Base-by-base conservation (phyloP, 495 filamentous ascomycete genomes). In the Xylaria longipes region DNA sequence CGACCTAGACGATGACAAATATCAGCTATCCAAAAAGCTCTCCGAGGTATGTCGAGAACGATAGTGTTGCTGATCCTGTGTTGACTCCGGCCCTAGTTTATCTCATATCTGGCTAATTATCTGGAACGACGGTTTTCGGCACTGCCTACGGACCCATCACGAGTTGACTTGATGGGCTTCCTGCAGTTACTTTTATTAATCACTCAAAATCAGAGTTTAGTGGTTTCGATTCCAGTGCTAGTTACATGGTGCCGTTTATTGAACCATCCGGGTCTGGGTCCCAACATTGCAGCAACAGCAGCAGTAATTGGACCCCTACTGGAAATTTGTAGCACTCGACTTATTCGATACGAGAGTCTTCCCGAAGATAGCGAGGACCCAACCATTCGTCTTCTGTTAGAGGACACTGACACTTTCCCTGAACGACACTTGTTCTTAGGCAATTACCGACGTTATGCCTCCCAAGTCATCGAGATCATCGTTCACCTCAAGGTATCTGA, bases 341-440 rank as follows among this genome's bases (percentile, higher is more conserved):
- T 97, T 65, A 84, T 95, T 66, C 91, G 93, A 64, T 99, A 96
- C 83, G 95, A 98, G 77, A 88, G 82, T 73, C 87, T 98, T 29
- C 91, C 94, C 0, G 88, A 92, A 65, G 92, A 97, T 71, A 92
- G 90, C 0, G 88, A 93, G 20, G 89, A 98, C 78, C 88, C 92
- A 9, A 93, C 91, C 17, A 86, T 95, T 37, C 82, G 93, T 45
- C 94, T 97, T 70, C 86, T 99, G 8, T 82, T 93, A 63, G 94
- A 97, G 71, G 96, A 99, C 78, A 93, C 97, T 41, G 97, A 98
- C 79, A 98, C 96, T 0, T 85, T 95, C 39, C 97, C 97, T 1
- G 97, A 99, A 79, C 87, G 93, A 31, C 96, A 99, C 82, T 93
- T 95, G 15, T 99, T 99, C 78, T 87, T 98, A n/a, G 95, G 96